Conservation (phyloP, 2,329 filamentous ascomycete species). For the Aspergillus intermedius region DNA sequence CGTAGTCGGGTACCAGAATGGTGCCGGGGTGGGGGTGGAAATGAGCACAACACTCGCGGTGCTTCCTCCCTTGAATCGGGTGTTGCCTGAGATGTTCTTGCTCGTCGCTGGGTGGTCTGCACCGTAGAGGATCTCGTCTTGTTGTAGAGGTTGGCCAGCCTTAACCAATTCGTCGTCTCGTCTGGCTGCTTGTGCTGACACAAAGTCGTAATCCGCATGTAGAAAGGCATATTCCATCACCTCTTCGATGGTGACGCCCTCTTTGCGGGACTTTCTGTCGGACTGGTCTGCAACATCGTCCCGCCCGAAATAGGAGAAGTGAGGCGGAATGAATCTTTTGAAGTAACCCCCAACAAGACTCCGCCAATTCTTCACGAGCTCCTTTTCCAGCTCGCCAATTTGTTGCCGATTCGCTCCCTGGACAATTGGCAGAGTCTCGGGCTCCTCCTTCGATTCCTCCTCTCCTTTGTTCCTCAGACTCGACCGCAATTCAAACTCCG, state of each 20-base stretch:
- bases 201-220: constrained; percentile 88
- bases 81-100: constrained; percentile 60
- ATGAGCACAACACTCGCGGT: constrained; percentile 87
- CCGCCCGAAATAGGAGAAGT: constrained; percentile 53
- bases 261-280: constrained; percentile 22
- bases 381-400: constrained; percentile 62
- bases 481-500: constrained; percentile 69
- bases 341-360: constrained; percentile 90
- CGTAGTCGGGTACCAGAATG: constrained; percentile 90
- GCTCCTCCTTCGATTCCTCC: constrained; percentile 10
- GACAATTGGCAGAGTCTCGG: constrained; percentile 40
- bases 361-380: constrained; percentile 70
- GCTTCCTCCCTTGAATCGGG: constrained; percentile 85
- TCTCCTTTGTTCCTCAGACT: constrained; percentile 50
- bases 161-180: constrained; percentile 63
- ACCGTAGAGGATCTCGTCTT: constrained; percentile 71
- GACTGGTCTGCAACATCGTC: constrained; percentile 19
- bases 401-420: constrained; percentile 52
- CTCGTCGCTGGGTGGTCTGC: constrained; percentile 42
- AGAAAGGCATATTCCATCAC: constrained; percentile 87
- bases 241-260: constrained; percentile 40
- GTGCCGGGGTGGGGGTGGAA: constrained; percentile 81
- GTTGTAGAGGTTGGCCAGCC: constrained; percentile 72
- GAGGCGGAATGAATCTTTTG: constrained; percentile 74
- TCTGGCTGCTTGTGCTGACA: constrained; percentile 79